A percentile compares a stretch with the other conserved stretches of the same genome.
These are phyloP conservation scores for Plasmodium yoelii DNA, from an alignment of 169 alveolate species.

Conservation along the genomic window DNA sequence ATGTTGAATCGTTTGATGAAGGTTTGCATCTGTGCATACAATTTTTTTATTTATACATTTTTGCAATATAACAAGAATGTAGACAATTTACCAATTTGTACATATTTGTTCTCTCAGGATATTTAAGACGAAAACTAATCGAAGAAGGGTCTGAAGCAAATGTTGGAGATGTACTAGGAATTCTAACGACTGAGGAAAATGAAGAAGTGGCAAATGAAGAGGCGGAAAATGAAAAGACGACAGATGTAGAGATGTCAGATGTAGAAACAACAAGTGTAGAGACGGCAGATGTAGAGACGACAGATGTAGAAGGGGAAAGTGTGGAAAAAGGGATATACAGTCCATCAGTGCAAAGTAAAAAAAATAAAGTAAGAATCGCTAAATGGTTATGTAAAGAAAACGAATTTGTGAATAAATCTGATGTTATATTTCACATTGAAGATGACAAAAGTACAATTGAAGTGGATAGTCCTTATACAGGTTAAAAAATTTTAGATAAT, in stretches of 20 bases:
- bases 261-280: background rate
- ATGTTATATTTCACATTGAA: constrained; percentile 47
- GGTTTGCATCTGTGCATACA: constrained; percentile 28
- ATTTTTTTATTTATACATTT: background rate
- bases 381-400: constrained; percentile 69
- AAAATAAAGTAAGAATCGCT: constrained; percentile 28
- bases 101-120: constrained; percentile 6
- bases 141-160: constrained; percentile 75
- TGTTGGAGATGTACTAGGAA: constrained; percentile 73
- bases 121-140: constrained; percentile 31
- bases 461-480: constrained; percentile 59
- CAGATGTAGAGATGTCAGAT: background rate
- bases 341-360: constrained; percentile 38
- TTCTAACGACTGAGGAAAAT: constrained; percentile 64
- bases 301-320: background rate
- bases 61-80: background rate
- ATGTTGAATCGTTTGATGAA: constrained; percentile 80
- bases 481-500: background rate
- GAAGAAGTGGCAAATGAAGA: constrained; percentile 15
- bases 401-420: constrained; percentile 30
- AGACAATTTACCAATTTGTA: background rate
- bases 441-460: constrained; percentile 73
- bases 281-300: background rate
- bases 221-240: background rate
- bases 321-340: constrained; percentile 24